Evolutionary conservation across 306 rosid genomes (phyloP).

Genomic region (Cucumis hystrix): DNA sequence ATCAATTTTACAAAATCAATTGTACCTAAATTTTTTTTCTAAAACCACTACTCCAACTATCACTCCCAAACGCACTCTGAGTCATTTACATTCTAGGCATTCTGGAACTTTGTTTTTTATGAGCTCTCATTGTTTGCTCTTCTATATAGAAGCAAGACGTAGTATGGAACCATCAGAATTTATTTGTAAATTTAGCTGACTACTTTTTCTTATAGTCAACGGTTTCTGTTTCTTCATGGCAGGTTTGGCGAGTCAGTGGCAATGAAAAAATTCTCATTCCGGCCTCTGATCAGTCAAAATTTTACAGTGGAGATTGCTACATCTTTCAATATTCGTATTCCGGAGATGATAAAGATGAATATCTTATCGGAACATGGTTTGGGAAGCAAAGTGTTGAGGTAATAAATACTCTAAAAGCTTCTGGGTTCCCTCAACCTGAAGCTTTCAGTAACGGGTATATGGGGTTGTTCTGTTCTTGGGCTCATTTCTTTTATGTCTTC

Average conservation of each 20-base stretch:
- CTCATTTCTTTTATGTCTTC: no score
- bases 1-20: no score
- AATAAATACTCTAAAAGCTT: conserved; percentile 12
- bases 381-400: conserved; percentile 92
- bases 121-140: neutral
- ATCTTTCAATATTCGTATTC: conserved; percentile 83
- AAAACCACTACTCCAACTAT: no score
- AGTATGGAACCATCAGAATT: neutral
- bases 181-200: conserved; percentile 5
- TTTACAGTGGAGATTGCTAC: conserved; percentile 86
- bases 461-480: no score
- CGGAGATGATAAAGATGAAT: conserved; percentile 88
- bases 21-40: no score
- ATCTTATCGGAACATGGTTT: conserved; percentile 83
- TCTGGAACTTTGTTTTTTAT: neutral
- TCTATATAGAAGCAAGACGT: neutral
- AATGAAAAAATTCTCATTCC: conserved; percentile 63
- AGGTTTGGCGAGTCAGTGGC: conserved; percentile 92
- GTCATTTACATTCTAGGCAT: neutral
- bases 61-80: neutral
- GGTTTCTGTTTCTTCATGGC: conserved; percentile 16
- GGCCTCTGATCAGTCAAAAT: conserved; percentile 75
- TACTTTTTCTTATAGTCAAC: conserved; percentile 15
- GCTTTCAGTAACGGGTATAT: no score
- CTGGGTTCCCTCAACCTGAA: neutral